phyloP scores from a whole-genome alignment of 495 filamentous ascomycete species.

The Darksidea phi region DNA sequence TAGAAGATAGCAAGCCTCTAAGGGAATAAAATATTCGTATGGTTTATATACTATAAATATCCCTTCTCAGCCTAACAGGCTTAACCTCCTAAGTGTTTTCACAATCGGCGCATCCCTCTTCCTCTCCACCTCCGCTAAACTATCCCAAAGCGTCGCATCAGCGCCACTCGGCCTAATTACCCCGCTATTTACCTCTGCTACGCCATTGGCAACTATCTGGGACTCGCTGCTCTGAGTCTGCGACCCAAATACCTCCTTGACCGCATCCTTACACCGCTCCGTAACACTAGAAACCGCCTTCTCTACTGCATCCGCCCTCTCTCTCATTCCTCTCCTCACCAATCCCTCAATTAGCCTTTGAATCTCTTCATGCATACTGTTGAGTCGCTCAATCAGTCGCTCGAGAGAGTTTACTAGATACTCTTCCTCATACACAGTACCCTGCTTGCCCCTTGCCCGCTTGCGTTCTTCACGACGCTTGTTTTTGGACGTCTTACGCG shows the following conservation, averaged over 20 bases:
- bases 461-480: slow-evolving; percentile 88
- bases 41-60: no score
- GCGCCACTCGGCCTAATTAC: slow-evolving; percentile 38
- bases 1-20: no score
- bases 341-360: slow-evolving; percentile 70
- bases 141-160: slow-evolving; percentile 44
- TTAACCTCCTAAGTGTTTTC: slow-evolving; percentile 38
- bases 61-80: slow-evolving; percentile 16
- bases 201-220: slow-evolving; percentile 29
- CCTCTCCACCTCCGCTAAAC: slow-evolving; percentile 33
- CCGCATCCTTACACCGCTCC: slow-evolving; percentile 60
- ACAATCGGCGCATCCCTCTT: slow-evolving; percentile 39
- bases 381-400: slow-evolving; percentile 82
- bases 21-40: no score
- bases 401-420: slow-evolving; percentile 85
- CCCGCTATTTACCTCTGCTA: slow-evolving; percentile 35
- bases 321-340: slow-evolving; percentile 77
- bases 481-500: slow-evolving; percentile 78
- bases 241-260: slow-evolving; percentile 65
- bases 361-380: slow-evolving; percentile 64
- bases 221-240: slow-evolving; percentile 19
- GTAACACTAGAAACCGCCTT: slow-evolving; percentile 67
- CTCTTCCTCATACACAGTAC: slow-evolving; percentile 95
- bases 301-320: slow-evolving; percentile 78
- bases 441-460: slow-evolving; percentile 88